Evolutionary conservation across 78 protist genomes (phyloP), one percentile per base, ranked within the genome.

Genomic region (Dictyostelium brefeldianum): DNA sequence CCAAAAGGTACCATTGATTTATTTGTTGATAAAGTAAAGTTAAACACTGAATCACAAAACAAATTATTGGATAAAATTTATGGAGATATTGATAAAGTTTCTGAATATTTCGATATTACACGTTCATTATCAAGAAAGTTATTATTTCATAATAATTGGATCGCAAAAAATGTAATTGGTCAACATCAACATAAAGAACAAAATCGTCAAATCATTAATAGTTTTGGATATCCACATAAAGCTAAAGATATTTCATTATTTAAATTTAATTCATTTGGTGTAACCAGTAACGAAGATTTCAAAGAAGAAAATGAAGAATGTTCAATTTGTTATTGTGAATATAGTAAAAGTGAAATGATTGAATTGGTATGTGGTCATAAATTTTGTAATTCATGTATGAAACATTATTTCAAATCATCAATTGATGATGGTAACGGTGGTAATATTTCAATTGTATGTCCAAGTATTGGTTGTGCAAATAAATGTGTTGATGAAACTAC

Each of bases 251-350:
- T 78, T 20, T 54, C 51, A 22, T 36, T 27, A 18, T 31, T 22
- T 18, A 78, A 56, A 54, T 78, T 78, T 27, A 78, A 78, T 59
- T 70, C 87, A 46, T 18, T 47, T 8, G n/a, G n/a, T n/a, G 31
- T 70, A 4, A 67, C 31, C 14, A 62, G 64, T n/a, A 78, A 0
- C 14, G n/a, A 57, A 31, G 31, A 15, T 29, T 10, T 22, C 2
- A 31, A 36, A 36, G 36, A 56, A 31, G 43, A 31, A 6, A 0
- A 3, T 6, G 27, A 47, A 25, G 79, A 43, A 71, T 82, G 90
- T 67, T 69, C 90, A 22, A 82, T 82, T 82, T 82, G 90, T 36
- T 82, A 70, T 29, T 69, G 90, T 69, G 80, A 65, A 7, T 57
- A 67, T n/a, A 31, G 20, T 2, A 17, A n/a, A 69, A 18, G 20